Conservation (phyloP, 2,329 filamentous ascomycete species). For the Aspergillus intermedius region DNA sequence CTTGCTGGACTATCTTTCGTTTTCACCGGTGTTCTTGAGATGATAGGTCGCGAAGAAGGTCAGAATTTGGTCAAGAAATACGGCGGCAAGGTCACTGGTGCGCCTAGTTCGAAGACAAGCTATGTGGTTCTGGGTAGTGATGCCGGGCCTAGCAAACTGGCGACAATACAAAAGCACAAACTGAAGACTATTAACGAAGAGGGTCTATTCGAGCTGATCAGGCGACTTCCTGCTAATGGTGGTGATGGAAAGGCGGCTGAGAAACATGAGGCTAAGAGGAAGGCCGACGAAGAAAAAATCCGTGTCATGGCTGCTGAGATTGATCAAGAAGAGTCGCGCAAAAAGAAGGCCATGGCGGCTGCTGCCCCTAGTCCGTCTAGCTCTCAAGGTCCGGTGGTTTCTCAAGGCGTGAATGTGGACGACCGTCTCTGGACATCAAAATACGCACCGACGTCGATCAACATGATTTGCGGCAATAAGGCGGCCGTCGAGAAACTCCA, state of each 20-base stretch:
- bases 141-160: conserved; percentile 86
- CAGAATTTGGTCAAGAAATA: conserved; percentile 84
- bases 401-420: conserved; percentile 41
- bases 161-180: conserved; percentile 70
- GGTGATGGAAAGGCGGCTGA: conserved; percentile 83
- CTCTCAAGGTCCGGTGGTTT: conserved; percentile 42
- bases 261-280: conserved; percentile 76
- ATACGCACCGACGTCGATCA: conserved; percentile 79
- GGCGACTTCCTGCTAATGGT: conserved; percentile 72
- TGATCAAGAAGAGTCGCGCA: conserved; percentile 66
- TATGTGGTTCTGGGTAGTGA: conserved; percentile 88
- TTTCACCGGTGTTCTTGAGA: conserved; percentile 82
- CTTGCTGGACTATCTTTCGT: conserved; percentile 86
- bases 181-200: conserved; percentile 94
- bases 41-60: conserved; percentile 75
- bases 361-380: conserved; percentile 39
- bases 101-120: conserved; percentile 86
- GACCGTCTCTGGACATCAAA: conserved; percentile 86
- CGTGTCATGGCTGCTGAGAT: conserved; percentile 75
- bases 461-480: conserved; percentile 94
- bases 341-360: conserved; percentile 37
- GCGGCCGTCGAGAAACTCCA: conserved; percentile 81
- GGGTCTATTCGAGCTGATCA: conserved; percentile 81
- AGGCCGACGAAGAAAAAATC: conserved; percentile 76
- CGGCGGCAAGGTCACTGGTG: conserved; percentile 80